phyloP scores from a whole-genome alignment of 495 filamentous ascomycete genomes.

The Penicillium diatomitis region DNA sequence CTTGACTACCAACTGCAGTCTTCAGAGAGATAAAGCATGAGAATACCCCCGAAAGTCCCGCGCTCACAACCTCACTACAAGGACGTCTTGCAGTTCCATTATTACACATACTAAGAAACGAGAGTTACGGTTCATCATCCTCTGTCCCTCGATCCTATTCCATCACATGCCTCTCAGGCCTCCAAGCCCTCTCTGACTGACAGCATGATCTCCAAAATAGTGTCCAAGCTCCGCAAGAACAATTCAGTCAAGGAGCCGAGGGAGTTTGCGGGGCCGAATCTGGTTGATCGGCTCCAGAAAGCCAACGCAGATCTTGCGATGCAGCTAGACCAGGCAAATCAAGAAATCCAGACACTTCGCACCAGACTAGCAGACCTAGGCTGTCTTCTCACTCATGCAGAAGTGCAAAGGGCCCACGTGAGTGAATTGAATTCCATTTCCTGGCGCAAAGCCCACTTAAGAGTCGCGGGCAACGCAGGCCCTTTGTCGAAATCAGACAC shows the following conservation, averaged over 20 bases:
- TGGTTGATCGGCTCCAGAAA: not conserved
- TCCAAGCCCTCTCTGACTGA: too few relatives aligned
- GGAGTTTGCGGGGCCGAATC: not conserved
- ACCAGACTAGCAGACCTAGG: slow-evolving; percentile 11
- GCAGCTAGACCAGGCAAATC: slow-evolving; percentile 2
- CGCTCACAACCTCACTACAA: too few relatives aligned
- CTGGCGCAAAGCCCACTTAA: too few relatives aligned
- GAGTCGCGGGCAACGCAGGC: not conserved
- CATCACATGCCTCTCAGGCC: too few relatives aligned
- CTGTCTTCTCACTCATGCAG: slow-evolving; percentile 10
- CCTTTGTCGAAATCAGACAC: not conserved
- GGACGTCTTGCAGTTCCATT: too few relatives aligned
- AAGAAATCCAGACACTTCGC: slow-evolving; percentile 1
- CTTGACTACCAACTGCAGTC: too few relatives aligned
- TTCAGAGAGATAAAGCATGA: too few relatives aligned
- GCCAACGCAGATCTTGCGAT: slow-evolving; percentile 2
- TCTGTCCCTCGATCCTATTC: too few relatives aligned
- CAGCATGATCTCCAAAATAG: too few relatives aligned
- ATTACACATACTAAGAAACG: too few relatives aligned
- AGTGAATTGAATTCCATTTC: not conserved
- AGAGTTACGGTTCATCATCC: too few relatives aligned
- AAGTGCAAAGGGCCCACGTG: not conserved
- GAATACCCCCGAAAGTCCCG: too few relatives aligned
- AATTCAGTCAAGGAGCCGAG: not conserved
- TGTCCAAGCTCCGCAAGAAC: not conserved